Base-by-base conservation (phyloP, 805 yeast species). In the Metschnikowia chrysomelidarum region DNA sequence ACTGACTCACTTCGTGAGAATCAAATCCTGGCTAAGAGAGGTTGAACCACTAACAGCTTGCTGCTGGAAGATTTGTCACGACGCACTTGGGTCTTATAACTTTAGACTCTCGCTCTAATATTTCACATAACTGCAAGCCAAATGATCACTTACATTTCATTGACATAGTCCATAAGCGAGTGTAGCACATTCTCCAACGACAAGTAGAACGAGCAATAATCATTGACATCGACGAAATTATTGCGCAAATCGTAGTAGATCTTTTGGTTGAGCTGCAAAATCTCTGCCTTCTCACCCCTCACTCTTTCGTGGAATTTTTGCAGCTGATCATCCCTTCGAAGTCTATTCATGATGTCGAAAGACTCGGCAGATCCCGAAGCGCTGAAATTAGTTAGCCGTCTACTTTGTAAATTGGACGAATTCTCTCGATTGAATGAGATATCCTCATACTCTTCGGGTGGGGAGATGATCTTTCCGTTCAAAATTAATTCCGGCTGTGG, bases 151-250 rank as follows among this genome's bases (percentile, higher is more conserved):
- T 20, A 29, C 24, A 24, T 34, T n/a, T 30, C 34, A 25, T 58
- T 54, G n/a, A 66, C 54, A 38, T 58, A 67, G 27, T 59, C 61
- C 61, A 67, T 62, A 23, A 67, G 50, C 35, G 63, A 69, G 41
- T 55, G 64, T 17, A 67, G 46, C 11, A 66, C 56, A 32, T 63
- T 60, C 38, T 67, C 73, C 45, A 66, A 60, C 14, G 68, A 60
- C 14, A 62, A 49, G 41, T 64, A 67, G 41, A 67, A 66, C 4
- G 69, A 61, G 57, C 73, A 67, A 36, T 67, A 67, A 38, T 67
- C 72, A 41, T 65, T 66, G 26, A 65, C 57, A 47, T 67, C 70
- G 15, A 67, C 71, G 46, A 59, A 67, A 41, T 67, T 67, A 46
- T 67, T 64, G 19, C 64, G 51, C 38, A 67, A 60, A 34, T 66